Evolutionary conservation across 345 rosid species (phyloP).

Genomic region (Linum trigynum): DNA sequence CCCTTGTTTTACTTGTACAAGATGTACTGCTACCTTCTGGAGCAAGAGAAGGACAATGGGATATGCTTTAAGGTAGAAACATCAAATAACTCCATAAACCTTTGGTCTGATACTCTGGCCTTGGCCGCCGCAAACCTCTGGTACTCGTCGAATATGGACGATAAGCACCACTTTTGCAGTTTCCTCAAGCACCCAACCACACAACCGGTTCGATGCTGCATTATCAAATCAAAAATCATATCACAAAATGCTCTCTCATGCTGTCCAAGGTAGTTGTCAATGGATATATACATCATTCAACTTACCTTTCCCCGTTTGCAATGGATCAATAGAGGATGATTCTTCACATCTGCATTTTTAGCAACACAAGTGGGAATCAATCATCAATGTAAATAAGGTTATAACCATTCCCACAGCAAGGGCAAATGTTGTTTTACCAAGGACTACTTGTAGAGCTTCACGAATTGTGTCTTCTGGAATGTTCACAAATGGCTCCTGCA

Average conservation of each 20-base stretch:
- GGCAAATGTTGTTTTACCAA: slow-evolving; percentile 34
- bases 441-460: slow-evolving; percentile 53
- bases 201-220: slow-evolving; percentile 74
- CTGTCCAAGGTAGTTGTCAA: neutral
- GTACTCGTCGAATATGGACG: slow-evolving; percentile 72
- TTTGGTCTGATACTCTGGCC: slow-evolving; percentile 58
- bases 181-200: slow-evolving; percentile 70
- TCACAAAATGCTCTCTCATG: neutral
- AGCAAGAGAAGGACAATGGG: slow-evolving; percentile 39
- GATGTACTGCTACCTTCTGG: slow-evolving; percentile 16
- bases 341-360: slow-evolving; percentile 37
- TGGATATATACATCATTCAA: too few species aligned
- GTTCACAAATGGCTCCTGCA: slow-evolving; percentile 69
- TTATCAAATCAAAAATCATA: neutral
- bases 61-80: slow-evolving; percentile 40
- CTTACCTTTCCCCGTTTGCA: slow-evolving; percentile 80
- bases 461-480: slow-evolving; percentile 57
- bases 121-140: slow-evolving; percentile 60
- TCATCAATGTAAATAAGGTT: slow-evolving; percentile 6
- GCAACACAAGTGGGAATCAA: neutral
- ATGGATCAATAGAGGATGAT: slow-evolving; percentile 65
- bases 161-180: slow-evolving; percentile 66
- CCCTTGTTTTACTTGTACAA: neutral
- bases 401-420: neutral
- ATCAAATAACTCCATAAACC: slow-evolving; percentile 62